phyloP scores from a whole-genome alignment of 306 rosid species.

The Macrotyloma uniflorum region DNA sequence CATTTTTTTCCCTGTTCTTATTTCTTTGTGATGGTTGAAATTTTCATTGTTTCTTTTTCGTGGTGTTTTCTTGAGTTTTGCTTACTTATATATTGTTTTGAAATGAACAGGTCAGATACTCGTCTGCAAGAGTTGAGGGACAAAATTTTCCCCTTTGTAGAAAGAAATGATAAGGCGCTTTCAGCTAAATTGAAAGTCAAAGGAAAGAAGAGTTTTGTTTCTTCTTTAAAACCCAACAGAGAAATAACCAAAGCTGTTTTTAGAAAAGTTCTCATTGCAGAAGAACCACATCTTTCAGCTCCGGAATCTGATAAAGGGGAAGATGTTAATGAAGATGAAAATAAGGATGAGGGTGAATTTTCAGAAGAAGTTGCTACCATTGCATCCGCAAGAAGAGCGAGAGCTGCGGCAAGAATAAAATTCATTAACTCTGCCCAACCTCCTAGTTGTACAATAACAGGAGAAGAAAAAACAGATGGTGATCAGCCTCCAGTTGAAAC shows the following conservation, averaged over 20 bases:
- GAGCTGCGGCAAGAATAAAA: constrained; percentile 45
- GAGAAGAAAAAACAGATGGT: constrained; percentile 31
- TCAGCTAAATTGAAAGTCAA: constrained; percentile 26
- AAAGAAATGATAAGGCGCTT: background rate
- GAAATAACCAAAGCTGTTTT: constrained; percentile 38
- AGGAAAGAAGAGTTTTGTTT: constrained; percentile 41
- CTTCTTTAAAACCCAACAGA: constrained; percentile 34
- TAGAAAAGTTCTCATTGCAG: constrained; percentile 6
- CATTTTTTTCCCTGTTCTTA: background rate
- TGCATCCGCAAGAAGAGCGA: constrained; percentile 47
- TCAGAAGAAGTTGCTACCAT: constrained; percentile 18
- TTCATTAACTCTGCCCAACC: constrained; percentile 12
- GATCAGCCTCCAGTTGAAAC: constrained; percentile 1
- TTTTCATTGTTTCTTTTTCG: background rate
- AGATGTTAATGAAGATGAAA: constrained; percentile 30
- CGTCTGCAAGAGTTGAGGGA: constrained; percentile 43
- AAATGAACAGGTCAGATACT: constrained; percentile 55
- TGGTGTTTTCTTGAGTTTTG: constrained; percentile 6
- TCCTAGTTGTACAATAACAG: constrained; percentile 10
- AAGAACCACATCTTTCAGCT: constrained; percentile 24
- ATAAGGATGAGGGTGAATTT: background rate
- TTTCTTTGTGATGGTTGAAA: background rate
- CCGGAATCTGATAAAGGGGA: constrained; percentile 22
- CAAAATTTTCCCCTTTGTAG: constrained; percentile 43
- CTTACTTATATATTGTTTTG: background rate